Percentiles rank a stretch among this genome's conserved stretches.
Evolutionary conservation across 225 moss, liverwort and hornwort genomes (phyloP).

Genomic region (Rhytidiadelphus loreus): DNA sequence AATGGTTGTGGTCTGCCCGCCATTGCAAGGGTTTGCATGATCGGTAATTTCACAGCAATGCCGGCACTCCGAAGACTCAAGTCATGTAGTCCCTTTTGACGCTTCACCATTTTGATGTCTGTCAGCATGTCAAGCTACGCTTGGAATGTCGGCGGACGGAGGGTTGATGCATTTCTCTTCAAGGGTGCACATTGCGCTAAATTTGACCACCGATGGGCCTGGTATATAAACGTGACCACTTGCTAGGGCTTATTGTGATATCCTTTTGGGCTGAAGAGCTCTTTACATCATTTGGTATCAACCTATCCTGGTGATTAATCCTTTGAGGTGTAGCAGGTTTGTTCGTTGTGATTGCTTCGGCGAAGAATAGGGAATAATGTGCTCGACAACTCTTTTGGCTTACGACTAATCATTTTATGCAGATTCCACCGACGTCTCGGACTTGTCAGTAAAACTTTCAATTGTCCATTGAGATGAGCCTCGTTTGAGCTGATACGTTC

Average conservation of each 20-base stretch:
- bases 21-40: background rate
- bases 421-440: background rate
- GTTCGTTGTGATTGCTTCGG: background rate
- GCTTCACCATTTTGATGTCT: background rate
- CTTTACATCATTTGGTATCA: background rate
- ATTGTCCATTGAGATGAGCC: background rate
- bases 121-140: background rate
- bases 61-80: background rate
- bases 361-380: background rate
- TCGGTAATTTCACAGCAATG: background rate
- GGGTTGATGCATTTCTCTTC: background rate
- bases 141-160: background rate
- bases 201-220: background rate
- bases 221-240: background rate
- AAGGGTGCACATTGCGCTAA: background rate
- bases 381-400: background rate
- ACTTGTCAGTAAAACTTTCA: background rate
- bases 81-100: background rate
- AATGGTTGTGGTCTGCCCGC: background rate
- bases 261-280: background rate
- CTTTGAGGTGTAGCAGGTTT: background rate
- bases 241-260: background rate
- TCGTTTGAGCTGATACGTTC: background rate
- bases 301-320: background rate
- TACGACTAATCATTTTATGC: background rate